A percentile compares a stretch with the other conserved stretches of the same genome.
Conservation (phyloP, 805 yeast species). For the Candida endomychidarum region DNA sequence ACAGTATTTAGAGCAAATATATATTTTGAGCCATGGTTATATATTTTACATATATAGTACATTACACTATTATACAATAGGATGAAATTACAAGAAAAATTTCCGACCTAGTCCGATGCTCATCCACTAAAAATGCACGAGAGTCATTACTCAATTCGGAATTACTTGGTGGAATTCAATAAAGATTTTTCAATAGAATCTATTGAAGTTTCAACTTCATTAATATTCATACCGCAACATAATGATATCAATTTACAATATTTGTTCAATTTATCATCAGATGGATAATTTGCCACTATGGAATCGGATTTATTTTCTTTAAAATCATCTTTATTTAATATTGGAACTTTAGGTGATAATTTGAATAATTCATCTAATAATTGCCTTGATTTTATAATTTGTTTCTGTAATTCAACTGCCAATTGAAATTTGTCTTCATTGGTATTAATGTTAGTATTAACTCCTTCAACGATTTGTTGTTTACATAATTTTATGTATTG, state of each 20-base stretch:
- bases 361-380: constrained; percentile 8
- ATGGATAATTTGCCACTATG: constrained; percentile 25
- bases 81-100: too few relatives aligned
- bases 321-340: constrained; percentile 14
- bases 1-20: too few relatives aligned
- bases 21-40: too few relatives aligned
- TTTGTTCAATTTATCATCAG: constrained; percentile 35
- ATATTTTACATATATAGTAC: not conserved
- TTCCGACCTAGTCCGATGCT: too few relatives aligned
- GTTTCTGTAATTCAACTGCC: constrained; percentile 28
- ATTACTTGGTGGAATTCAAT: constrained; percentile 19
- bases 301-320: constrained; percentile 17
- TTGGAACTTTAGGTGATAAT: constrained; percentile 14
- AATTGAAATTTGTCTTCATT: constrained; percentile 18
- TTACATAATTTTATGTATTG: constrained; percentile 7
- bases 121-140: too few relatives aligned
- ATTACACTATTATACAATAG: constrained; percentile 4
- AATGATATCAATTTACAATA: constrained; percentile 41
- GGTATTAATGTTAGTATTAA: not conserved
- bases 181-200: constrained; percentile 43
- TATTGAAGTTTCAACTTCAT: constrained; percentile 42
- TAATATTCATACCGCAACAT: constrained; percentile 43
- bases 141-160: too few relatives aligned
- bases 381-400: constrained; percentile 18
- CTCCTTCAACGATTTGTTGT: not conserved